Evolutionary conservation across 805 yeast genomes (phyloP).

Genomic region (Saccharomycopsis schoenii): DNA sequence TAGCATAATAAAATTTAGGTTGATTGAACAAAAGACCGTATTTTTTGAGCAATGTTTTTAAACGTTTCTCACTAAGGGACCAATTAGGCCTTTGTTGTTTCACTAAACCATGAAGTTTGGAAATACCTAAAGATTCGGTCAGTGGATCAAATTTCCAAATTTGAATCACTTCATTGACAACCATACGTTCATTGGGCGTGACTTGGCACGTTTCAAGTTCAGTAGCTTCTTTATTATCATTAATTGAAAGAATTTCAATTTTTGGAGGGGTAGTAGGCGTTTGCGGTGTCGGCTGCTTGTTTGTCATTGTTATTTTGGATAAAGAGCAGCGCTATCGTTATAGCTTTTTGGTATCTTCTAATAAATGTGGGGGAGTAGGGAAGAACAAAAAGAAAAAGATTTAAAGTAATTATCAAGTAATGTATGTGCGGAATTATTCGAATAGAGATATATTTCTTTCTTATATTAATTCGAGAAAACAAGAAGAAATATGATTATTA

Average conservation of each 20-base stretch:
- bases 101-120: slow-evolving; percentile 42
- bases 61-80: slow-evolving; percentile 50
- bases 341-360: neutral
- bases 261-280: neutral
- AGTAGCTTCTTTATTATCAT: slow-evolving; percentile 12
- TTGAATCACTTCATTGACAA: slow-evolving; percentile 49
- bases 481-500: too few relatives aligned
- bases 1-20: slow-evolving; percentile 39
- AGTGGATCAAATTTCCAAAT: slow-evolving; percentile 62
- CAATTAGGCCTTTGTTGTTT: slow-evolving; percentile 47
- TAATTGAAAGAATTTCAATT: slow-evolving; percentile 16
- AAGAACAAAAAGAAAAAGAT: too few relatives aligned
- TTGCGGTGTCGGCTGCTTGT: neutral
- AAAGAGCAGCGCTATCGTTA: too few relatives aligned
- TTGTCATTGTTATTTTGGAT: neutral
- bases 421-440: too few relatives aligned
- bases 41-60: slow-evolving; percentile 42
- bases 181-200: slow-evolving; percentile 49
- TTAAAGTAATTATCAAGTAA: too few relatives aligned
- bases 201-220: slow-evolving; percentile 16
- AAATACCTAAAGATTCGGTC: slow-evolving; percentile 46
- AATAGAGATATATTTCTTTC: too few relatives aligned
- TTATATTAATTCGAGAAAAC: too few relatives aligned
- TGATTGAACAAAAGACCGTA: slow-evolving; percentile 42
- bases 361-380: neutral